Evolutionary conservation across 176 grass and related monocot species (phyloP).

Genomic region (Triticum turgidum): DNA sequence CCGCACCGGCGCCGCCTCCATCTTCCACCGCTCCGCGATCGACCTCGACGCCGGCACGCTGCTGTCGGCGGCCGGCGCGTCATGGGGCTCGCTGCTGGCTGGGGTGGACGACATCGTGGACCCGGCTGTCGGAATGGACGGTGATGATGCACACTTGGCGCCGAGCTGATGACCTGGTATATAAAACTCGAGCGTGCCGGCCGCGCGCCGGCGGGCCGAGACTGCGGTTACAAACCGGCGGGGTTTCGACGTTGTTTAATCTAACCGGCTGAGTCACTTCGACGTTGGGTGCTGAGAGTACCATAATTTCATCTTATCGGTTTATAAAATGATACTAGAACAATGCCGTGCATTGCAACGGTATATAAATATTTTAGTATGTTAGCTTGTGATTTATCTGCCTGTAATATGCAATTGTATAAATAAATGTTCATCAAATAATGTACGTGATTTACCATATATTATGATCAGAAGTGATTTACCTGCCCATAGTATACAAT

Average conservation of each 20-base stretch:
- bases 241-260: background rate
- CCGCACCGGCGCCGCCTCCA: conserved; percentile 38
- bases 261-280: background rate
- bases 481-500: too few relatives aligned
- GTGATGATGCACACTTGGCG: background rate
- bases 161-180: background rate
- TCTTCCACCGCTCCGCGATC: conserved; percentile 49
- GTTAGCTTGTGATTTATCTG: too few relatives aligned
- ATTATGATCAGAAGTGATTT: too few relatives aligned
- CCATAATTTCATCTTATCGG: too few relatives aligned
- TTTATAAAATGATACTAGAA: too few relatives aligned
- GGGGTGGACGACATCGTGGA: conserved; percentile 21
- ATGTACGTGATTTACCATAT: too few relatives aligned
- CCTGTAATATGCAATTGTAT: too few relatives aligned
- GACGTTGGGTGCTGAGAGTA: background rate
- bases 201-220: background rate
- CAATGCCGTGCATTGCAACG: too few relatives aligned
- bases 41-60: conserved; percentile 22
- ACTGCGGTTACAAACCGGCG: background rate
- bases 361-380: too few relatives aligned
- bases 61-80: background rate
- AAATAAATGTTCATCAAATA: too few relatives aligned
- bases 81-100: background rate
- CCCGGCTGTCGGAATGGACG: background rate
- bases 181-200: background rate